These are phyloP conservation scores for Fonsecaea pedrosoi DNA, from an alignment of 2,329 filamentous ascomycete genomes.

Conservation along the genomic window DNA sequence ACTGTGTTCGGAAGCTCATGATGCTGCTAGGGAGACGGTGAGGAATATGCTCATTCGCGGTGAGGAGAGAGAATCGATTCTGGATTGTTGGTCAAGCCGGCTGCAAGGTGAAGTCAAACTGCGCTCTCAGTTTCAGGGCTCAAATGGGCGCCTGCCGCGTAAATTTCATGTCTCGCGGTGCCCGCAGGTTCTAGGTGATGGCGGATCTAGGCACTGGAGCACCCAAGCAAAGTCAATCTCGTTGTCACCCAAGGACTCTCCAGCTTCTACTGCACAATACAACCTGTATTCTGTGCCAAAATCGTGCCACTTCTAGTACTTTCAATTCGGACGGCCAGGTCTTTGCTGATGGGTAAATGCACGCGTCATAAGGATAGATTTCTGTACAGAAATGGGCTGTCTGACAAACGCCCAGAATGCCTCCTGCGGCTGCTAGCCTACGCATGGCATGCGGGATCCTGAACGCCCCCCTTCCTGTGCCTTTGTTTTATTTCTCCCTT, in stretches of 20 bases:
- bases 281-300: not conserved
- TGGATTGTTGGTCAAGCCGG: conserved; percentile 15
- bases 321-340: not conserved
- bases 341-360: conserved; percentile 2
- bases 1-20: conserved; percentile 37
- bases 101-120: conserved; percentile 21
- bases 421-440: not conserved
- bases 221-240: not conserved
- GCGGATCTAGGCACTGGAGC: conserved; percentile 5
- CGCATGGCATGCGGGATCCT: conserved; percentile 1
- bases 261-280: not conserved
- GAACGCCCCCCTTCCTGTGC: conserved; percentile 6
- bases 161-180: conserved; percentile 9
- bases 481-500: conserved; percentile 29
- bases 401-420: conserved; percentile 8
- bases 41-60: conserved; percentile 20
- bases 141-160: conserved; percentile 20
- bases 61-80: conserved; percentile 19
- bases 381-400: conserved; percentile 11
- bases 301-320: not conserved
- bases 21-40: conserved; percentile 30
- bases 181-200: conserved; percentile 9
- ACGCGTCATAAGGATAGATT: conserved; percentile 19
- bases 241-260: not conserved
- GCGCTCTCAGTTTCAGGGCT: conserved; percentile 24